A percentile compares a stretch with the other conserved stretches of the same genome.
Evolutionary conservation across 106 monocot species (phyloP).

Genomic region (Platanthera zijinensis): DNA sequence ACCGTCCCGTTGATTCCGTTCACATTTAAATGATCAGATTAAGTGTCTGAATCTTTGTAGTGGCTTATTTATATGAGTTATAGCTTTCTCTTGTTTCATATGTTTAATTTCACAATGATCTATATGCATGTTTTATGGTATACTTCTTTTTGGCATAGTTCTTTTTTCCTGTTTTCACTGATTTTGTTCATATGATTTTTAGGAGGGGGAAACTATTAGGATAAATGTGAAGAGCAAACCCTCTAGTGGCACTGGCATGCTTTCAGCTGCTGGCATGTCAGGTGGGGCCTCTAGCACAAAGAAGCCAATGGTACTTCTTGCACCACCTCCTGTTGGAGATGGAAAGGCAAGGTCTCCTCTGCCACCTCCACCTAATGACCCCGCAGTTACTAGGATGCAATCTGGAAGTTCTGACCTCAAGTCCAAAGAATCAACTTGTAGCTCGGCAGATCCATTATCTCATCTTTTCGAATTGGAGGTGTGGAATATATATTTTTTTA

Average conservation of each 20-base stretch:
- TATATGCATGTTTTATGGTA: not conserved
- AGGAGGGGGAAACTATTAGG: slow-evolving; percentile 97
- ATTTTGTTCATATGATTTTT: slow-evolving; percentile 4
- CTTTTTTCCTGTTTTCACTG: not conserved
- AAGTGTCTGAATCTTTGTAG: not conserved
- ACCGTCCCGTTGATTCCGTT: no score
- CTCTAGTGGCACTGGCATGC: slow-evolving; percentile 63
- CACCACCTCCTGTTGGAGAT: slow-evolving; percentile 61
- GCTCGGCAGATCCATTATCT: slow-evolving; percentile 46
- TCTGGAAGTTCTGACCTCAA: slow-evolving; percentile 26
- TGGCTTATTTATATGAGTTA: not conserved
- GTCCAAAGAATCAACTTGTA: slow-evolving; percentile 33
- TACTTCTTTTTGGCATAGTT: not conserved
- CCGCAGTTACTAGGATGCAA: slow-evolving; percentile 66
- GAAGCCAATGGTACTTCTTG: slow-evolving; percentile 39
- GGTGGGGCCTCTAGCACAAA: slow-evolving; percentile 23
- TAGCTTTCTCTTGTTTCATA: not conserved
- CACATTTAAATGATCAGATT: not conserved
- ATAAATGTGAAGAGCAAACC: slow-evolving; percentile 93
- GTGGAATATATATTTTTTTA: not conserved
- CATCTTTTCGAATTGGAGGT: slow-evolving; percentile 82
- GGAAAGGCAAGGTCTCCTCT: slow-evolving; percentile 71
- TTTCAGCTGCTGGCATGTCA: slow-evolving; percentile 71
- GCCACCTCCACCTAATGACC: slow-evolving; percentile 93
- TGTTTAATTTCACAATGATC: not conserved